phyloP scores from a whole-genome alignment of 805 yeast species.

The Clavispora asparagi region DNA sequence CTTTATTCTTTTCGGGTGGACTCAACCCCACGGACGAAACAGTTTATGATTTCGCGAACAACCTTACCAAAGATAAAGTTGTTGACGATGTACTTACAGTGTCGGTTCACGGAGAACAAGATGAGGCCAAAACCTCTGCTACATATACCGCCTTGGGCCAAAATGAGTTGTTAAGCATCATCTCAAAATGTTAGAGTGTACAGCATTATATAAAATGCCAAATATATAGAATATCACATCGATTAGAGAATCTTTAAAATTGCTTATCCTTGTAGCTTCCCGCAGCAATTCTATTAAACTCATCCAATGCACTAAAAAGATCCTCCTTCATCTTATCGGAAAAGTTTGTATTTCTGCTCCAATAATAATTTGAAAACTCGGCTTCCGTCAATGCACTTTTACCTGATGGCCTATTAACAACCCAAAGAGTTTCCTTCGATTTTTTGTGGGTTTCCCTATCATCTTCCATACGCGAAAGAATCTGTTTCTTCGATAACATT shows the following conservation, averaged over 20 bases:
- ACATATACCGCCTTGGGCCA: constrained; percentile 61
- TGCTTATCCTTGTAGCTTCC: constrained; percentile 48
- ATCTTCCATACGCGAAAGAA: constrained; percentile 78
- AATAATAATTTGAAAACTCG: constrained; percentile 42
- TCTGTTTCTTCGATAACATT: constrained; percentile 43
- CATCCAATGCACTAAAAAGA: constrained; percentile 43
- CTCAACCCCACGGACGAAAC: constrained; percentile 67
- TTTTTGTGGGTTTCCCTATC: constrained; percentile 89
- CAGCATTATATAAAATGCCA: neutral
- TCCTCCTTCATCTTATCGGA: constrained; percentile 34
- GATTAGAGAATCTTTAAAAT: constrained; percentile 13
- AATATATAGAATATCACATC: neutral
- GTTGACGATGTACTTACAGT: constrained; percentile 53
- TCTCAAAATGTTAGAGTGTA: constrained; percentile 20
- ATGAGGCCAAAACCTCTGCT: constrained; percentile 51
- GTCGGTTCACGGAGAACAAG: constrained; percentile 42
- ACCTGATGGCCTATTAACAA: constrained; percentile 46
- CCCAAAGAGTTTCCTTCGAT: constrained; percentile 78
- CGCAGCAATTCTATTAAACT: constrained; percentile 49
- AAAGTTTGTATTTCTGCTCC: constrained; percentile 41
- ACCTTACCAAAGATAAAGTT: constrained; percentile 27
- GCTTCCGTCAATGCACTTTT: constrained; percentile 31
- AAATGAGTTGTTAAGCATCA: constrained; percentile 58
- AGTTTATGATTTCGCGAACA: constrained; percentile 50
- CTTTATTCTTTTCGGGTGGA: constrained; percentile 60